Percentiles rank a stretch among this genome's conserved stretches.
Evolutionary conservation across 1,139 yeast genomes (phyloP).

Genomic region (Nadsonia starkeyi-henricii): DNA sequence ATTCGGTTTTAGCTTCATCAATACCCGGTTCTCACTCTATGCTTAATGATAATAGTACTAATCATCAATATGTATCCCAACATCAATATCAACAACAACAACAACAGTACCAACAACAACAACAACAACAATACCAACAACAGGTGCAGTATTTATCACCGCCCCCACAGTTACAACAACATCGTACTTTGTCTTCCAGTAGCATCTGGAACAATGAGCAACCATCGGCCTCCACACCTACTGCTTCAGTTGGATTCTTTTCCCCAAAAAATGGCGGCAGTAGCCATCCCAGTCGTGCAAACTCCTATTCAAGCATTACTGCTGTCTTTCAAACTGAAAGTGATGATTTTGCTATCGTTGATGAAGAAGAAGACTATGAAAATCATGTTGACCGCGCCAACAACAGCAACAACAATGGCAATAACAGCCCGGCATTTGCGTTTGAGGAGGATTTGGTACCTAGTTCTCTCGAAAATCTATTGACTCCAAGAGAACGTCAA

Average conservation of each 20-base stretch:
- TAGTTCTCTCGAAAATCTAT: slow-evolving; percentile 51
- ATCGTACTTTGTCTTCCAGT: not conserved
- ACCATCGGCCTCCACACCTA: not conserved
- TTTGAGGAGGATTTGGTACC: slow-evolving; percentile 70
- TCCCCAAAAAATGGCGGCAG: not conserved
- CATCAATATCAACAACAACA: no score
- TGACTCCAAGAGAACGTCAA: slow-evolving; percentile 65
- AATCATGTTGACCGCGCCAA: slow-evolving; percentile 19
- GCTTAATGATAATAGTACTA: no score
- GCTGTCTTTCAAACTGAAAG: slow-evolving; percentile 10
- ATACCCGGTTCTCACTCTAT: no score
- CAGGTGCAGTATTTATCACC: no score
- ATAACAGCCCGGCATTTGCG: slow-evolving; percentile 26
- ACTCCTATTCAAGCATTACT: not conserved
- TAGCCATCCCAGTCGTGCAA: not conserved
- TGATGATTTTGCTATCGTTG: slow-evolving; percentile 30
- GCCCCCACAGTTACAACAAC: not conserved
- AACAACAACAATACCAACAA: no score
- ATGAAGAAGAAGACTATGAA: slow-evolving; percentile 20
- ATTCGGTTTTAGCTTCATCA: no score
- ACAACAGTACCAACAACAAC: no score
- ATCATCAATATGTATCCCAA: no score
- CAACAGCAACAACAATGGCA: no score
- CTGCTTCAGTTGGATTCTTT: no score
- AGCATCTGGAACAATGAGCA: slow-evolving; percentile 1